A percentile compares a stretch with the other conserved stretches of the same genome.
Evolutionary conservation across 2,329 filamentous ascomycete species (phyloP).

Genomic region (Phaeosphaeria sp.): DNA sequence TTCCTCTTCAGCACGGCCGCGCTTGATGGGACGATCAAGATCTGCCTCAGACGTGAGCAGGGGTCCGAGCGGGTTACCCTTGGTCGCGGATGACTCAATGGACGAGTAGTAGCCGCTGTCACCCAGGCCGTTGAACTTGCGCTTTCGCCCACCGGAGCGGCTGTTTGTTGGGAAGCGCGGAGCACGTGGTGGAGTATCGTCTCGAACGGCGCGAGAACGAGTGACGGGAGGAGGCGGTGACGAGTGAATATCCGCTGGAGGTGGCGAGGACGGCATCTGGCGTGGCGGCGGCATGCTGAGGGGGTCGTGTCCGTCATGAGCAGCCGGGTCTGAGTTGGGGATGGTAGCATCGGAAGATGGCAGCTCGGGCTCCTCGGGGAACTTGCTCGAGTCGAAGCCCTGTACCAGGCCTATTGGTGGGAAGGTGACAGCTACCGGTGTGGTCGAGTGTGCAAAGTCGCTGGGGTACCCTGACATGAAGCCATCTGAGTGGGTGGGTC

Average conservation of each 20-base stretch:
- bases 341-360: constrained; percentile 59
- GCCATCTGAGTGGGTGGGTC: constrained; percentile 54
- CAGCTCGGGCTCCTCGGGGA: constrained; percentile 58
- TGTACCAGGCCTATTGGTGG: constrained; percentile 50
- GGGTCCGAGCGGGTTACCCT: constrained; percentile 69
- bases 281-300: constrained; percentile 53
- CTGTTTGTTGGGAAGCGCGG: constrained; percentile 68
- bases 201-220: constrained; percentile 60
- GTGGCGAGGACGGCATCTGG: constrained; percentile 70
- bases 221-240: constrained; percentile 90
- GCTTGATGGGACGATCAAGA: constrained; percentile 81
- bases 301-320: constrained; percentile 55
- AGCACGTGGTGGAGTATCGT: constrained; percentile 78
- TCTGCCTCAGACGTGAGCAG: constrained; percentile 76
- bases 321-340: constrained; percentile 57
- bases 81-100: constrained; percentile 85
- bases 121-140: constrained; percentile 79
- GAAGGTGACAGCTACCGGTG: constrained; percentile 45
- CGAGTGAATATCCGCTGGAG: constrained; percentile 76
- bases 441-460: constrained; percentile 46
- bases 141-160: constrained; percentile 68
- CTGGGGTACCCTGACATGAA: constrained; percentile 41
- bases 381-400: constrained; percentile 57
- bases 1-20: constrained; percentile 92
- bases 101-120: constrained; percentile 98